These are phyloP conservation scores for Beauveria australis DNA, from an alignment of 2,329 filamentous ascomycete species.

Conservation along the genomic window DNA sequence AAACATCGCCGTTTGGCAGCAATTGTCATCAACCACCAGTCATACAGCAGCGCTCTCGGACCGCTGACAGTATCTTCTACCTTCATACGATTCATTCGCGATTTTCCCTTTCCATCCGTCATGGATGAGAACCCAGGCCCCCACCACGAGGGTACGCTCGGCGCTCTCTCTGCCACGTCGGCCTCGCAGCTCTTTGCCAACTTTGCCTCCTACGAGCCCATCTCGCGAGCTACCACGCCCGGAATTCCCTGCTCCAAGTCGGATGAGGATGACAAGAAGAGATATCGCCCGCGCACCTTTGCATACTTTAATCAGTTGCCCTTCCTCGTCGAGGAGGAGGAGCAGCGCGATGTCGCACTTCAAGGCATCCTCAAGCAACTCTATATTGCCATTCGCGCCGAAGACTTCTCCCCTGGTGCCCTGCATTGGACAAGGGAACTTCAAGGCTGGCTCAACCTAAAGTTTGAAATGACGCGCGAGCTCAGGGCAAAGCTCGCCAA, in stretches of 20 bases:
- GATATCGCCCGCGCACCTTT: conserved; percentile 82
- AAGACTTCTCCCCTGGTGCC: conserved; percentile 89
- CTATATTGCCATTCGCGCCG: conserved; percentile 82
- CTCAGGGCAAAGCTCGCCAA: conserved; percentile 76
- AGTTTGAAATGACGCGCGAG: conserved; percentile 89
- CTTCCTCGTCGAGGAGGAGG: conserved; percentile 75
- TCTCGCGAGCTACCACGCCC: conserved; percentile 81
- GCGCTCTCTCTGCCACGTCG: conserved; percentile 24
- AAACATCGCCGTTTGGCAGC: not conserved
- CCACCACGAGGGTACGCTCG: conserved; percentile 23
- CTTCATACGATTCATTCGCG: not conserved
- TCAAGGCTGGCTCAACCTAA: conserved; percentile 87
- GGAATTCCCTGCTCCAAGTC: conserved; percentile 49
- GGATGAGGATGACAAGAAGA: conserved; percentile 47
- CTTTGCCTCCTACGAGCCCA: conserved; percentile 51
- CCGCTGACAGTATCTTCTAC: not conserved
- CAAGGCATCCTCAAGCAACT: conserved; percentile 87
- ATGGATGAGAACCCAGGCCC: conserved; percentile 34
- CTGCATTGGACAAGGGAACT: conserved; percentile 97
- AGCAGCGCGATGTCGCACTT: conserved; percentile 68
- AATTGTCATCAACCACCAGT: not conserved
- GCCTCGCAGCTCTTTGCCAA: conserved; percentile 26
- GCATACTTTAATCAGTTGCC: conserved; percentile 88
- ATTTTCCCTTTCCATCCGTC: conserved; percentile 4
- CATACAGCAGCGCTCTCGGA: not conserved